Percentiles rank a stretch among this genome's conserved stretches.
phyloP scores from a whole-genome alignment of 2,329 filamentous ascomycete genomes.

The Fusarium praegraminearum region DNA sequence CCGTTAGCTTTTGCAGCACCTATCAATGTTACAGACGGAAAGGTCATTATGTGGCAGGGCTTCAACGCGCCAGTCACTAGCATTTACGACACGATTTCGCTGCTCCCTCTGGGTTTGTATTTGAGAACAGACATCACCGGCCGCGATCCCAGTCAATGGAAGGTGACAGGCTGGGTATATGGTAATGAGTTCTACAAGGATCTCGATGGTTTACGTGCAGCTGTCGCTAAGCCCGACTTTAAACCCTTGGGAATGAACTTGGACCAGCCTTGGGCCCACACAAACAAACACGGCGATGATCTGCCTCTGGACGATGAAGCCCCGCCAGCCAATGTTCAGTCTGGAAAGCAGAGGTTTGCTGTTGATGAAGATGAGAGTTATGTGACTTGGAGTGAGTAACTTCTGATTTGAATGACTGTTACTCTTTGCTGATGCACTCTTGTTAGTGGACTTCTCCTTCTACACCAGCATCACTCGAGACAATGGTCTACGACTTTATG shows the following conservation, averaged over 20 bases:
- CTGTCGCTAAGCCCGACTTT: background rate
- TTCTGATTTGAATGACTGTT: accelerated
- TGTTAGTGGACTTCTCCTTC: background rate
- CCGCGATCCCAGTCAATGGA: slow-evolving; percentile 1
- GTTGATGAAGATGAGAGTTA: slow-evolving; percentile 7
- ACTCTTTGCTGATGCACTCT: background rate
- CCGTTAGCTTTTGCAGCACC: slow-evolving; percentile 1
- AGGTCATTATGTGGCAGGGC: slow-evolving; percentile 11
- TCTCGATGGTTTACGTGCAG: background rate
- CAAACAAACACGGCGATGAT: background rate
- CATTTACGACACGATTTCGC: slow-evolving; percentile 10
- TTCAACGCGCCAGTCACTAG: slow-evolving; percentile 9
- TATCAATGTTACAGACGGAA: background rate
- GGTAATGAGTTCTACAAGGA: background rate
- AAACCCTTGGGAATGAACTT: background rate
- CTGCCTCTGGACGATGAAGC: background rate
- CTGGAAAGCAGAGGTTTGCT: background rate
- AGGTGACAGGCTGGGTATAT: slow-evolving; percentile 9
- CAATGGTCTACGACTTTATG: background rate
- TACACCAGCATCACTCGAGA: background rate
- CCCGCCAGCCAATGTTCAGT: background rate
- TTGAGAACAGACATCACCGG: slow-evolving; percentile 6
- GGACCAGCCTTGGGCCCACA: slow-evolving; percentile 11
- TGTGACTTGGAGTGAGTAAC: slow-evolving; percentile 4
- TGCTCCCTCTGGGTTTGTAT: background rate